Base-by-base conservation (phyloP, 2,329 filamentous ascomycete species). In the Alternaria sp. region DNA sequence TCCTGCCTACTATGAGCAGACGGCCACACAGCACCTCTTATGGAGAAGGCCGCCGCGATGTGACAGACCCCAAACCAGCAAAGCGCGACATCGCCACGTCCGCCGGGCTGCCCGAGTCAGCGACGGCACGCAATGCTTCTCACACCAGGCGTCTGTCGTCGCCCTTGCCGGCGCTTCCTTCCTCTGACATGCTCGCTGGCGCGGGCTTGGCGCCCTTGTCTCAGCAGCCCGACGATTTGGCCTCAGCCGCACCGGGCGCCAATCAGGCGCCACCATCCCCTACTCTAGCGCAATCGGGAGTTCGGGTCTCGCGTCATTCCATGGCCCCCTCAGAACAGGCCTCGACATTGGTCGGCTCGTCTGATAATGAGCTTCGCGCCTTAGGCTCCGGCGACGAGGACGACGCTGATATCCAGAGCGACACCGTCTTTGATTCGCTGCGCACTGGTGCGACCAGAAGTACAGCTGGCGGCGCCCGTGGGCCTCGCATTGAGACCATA, bases 321-420 rank as follows among this genome's bases (percentile, higher is more conserved):
- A 82, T 85, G 47, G 82, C 86, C 45, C 82, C 83, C 57, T 89
- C 88, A 21, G 87, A 89, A 73, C 85, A 85, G 58, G 82, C 86
- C 28, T 92, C 90, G 23, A 91, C 89, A 26, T 83, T 90, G 67
- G 87, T 88, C 65, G 90, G 89, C 63, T 93, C 90, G 26, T 73
- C 70, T 65, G 91, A 93, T 70, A 86, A 87, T 73, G 90, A 93
- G 63, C 83, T 83, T 65, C 87, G 88, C 68, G 88, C 86, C 50
- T 86, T 89, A 69, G 83, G 81, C n/a, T 92, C 88, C 11, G 87
- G 87, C 21, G 91, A 93, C 61, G 91, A 93, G 59, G 90, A 93
- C 71, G 91, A 93, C 71, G 89, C 88, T n/a, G 91, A 93, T 76
- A 88, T 90, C 73, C 90, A 89, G 80, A 93, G 91, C 77, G 91